Base-by-base conservation (phyloP, 192 early-diverging fungal genomes). In the Geranomyces variabilis region DNA sequence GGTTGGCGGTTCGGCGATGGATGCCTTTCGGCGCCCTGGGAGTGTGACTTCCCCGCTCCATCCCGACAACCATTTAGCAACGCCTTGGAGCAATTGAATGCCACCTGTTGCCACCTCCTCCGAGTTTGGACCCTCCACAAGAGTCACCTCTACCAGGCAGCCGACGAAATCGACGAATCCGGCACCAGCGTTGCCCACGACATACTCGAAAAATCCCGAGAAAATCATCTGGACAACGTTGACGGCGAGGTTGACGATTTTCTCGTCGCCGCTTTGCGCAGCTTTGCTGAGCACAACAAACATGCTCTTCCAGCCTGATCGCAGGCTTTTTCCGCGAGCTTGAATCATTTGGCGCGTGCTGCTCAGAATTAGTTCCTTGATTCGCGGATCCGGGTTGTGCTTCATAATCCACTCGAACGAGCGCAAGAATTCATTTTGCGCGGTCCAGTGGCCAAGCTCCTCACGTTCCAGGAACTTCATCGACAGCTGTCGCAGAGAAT, bases 381-480 rank as follows among this genome's bases (percentile, higher is more conserved):
- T 94, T 62, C 87, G 89, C 74, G 90, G 90, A 65, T 92, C 86
- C 22, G 79, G 74, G 30, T 88, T 89, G 31, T 92, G 82, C n/a
- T 88, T 81, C 62, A 91, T 91, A 22, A 94, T 92, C 64, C 87
- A 92, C 56, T 92, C 92, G 77, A 96, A 97, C 33, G 93, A 93
- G 58, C 89, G 88, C 66, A 97, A 77, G 70, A 97, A 96, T 76
- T 97, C 96, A 76, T 93, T 92, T 79, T 97, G 96, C 69, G 95
- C 92, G 34, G 92, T 90, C 80, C 92, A 97, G 76, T 97, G 92
- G 14, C 90, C 89, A 59, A 97, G 77, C 82, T 97, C 96, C 80
- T 97, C 96, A 17, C 70, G 89, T 66, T 94, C 94, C 78, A 97
- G 81, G 62, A 97, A 95, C 79, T 95, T 94, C 89, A 94, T 93